Percentiles rank a stretch among this genome's conserved stretches.
Conservation (phyloP, 2,329 filamentous ascomycete genomes). For the Pseudocercospora fuligena region DNA sequence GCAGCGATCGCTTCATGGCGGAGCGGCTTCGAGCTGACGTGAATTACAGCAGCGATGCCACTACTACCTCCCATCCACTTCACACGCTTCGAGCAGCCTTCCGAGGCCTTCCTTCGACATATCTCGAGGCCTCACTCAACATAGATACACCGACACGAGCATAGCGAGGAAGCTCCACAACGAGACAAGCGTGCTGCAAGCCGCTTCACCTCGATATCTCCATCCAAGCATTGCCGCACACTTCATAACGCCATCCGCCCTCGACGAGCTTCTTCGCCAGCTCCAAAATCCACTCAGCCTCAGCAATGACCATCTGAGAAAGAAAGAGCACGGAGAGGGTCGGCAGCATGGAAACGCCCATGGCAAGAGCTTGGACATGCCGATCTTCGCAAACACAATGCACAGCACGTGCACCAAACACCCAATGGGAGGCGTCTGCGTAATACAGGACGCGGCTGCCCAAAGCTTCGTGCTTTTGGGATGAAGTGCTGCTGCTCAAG, state of each 20-base stretch:
- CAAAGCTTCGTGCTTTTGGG: not conserved
- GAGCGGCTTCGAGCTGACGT: not conserved
- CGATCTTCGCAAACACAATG: not conserved
- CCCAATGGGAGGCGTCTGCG: not conserved
- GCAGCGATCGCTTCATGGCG: not conserved
- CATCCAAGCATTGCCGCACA: too few species aligned
- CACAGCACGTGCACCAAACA: not conserved
- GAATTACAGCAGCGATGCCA: not conserved
- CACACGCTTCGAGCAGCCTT: not conserved
- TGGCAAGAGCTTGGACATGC: not conserved
- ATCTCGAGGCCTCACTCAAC: not conserved
- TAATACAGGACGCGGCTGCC: not conserved
- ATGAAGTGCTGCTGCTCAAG: slow-evolving; percentile 1
- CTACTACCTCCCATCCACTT: not conserved
- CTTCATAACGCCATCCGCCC: not conserved
- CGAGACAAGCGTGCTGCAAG: not conserved
- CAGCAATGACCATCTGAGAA: not conserved
- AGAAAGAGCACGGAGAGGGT: not conserved
- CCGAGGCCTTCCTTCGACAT: not conserved
- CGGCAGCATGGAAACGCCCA: too few species aligned
- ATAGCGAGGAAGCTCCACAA: not conserved
- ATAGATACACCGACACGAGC: not conserved
- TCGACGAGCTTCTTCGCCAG: not conserved
- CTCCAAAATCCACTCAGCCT: not conserved
- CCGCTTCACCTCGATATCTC: too few species aligned